phyloP scores from a whole-genome alignment of 139 green algal genomes.

The Raphidocelis subcapitata region DNA sequence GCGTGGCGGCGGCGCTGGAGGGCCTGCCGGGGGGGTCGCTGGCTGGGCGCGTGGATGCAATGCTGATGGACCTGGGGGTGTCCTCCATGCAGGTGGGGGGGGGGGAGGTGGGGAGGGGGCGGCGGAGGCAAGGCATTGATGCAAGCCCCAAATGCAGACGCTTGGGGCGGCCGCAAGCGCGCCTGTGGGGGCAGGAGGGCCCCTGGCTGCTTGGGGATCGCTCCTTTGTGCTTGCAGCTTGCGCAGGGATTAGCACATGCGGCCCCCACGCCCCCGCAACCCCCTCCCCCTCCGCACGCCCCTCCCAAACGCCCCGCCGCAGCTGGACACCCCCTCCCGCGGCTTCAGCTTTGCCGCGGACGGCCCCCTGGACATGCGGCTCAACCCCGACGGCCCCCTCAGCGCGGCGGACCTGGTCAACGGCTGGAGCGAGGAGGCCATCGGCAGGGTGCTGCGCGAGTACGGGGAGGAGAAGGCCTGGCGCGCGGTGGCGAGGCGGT shows the following conservation, averaged over 20 bases:
- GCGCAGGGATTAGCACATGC: too few relatives aligned
- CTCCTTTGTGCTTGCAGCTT: too few relatives aligned
- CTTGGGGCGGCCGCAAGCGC: too few relatives aligned
- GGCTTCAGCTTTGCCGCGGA: constrained; percentile 91
- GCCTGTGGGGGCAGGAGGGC: too few relatives aligned
- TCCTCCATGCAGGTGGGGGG: constrained; percentile 92
- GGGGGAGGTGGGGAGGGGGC: not conserved
- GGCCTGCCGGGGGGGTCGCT: not conserved
- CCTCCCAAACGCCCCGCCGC: too few relatives aligned
- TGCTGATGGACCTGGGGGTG: constrained; percentile 93
- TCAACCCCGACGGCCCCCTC: constrained; percentile 61
- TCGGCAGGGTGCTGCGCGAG: constrained; percentile 84
- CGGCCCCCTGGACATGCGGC: constrained; percentile 93
- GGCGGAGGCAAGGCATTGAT: not conserved
- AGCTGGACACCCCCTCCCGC: constrained; percentile 81
- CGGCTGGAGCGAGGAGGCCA: constrained; percentile 75
- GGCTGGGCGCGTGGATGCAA: constrained; percentile 62
- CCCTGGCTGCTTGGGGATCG: too few relatives aligned
- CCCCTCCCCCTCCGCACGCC: constrained; percentile 3
- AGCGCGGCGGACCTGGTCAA: constrained; percentile 88
- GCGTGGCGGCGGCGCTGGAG: constrained; percentile 2
- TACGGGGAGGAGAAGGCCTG: constrained; percentile 93
- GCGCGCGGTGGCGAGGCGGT: constrained; percentile 70
- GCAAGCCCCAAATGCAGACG: not conserved
- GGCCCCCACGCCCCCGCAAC: too few relatives aligned